Evolutionary conservation across 495 filamentous ascomycete genomes (phyloP).

Genomic region (Lasiosphaeria ovina): DNA sequence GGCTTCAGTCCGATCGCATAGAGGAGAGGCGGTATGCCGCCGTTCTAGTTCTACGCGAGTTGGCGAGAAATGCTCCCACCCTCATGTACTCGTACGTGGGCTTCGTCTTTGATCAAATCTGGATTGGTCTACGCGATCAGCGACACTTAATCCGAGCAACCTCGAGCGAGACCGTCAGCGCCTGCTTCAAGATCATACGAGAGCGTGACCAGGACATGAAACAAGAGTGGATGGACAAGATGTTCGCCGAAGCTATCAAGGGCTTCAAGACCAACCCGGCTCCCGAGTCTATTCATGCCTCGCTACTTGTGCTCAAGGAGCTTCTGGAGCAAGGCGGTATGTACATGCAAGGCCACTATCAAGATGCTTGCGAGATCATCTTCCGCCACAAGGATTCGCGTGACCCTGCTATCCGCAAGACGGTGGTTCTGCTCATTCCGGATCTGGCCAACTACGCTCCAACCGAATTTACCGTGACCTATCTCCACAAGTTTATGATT

Average conservation of each 20-base stretch:
- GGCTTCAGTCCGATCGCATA: conserved; percentile 90
- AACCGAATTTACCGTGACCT: conserved; percentile 73
- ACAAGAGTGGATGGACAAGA: conserved; percentile 79
- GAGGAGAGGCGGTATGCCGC: conserved; percentile 90
- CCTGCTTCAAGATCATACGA: conserved; percentile 90
- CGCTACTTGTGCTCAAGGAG: conserved; percentile 85
- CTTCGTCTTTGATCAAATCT: conserved; percentile 89
- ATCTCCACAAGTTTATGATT: conserved; percentile 95
- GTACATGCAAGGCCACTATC: conserved; percentile 94
- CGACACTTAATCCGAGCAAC: conserved; percentile 89
- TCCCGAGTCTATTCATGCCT: conserved; percentile 80
- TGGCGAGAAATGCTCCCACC: conserved; percentile 87
- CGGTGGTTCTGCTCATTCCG: conserved; percentile 85
- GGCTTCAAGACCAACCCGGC: conserved; percentile 76
- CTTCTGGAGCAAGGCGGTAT: conserved; percentile 90
- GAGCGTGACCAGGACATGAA: conserved; percentile 83
- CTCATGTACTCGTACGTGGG: conserved; percentile 88
- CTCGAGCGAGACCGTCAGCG: conserved; percentile 83
- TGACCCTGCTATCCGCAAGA: conserved; percentile 79
- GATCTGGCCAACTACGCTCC: conserved; percentile 91
- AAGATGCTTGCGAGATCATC: conserved; percentile 86
- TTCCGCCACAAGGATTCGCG: conserved; percentile 87
- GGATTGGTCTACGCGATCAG: conserved; percentile 86
- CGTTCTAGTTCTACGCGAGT: conserved; percentile 82
- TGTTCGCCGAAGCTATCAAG: conserved; percentile 75